A percentile compares a stretch with the other conserved stretches of the same genome.
These are phyloP conservation scores for Plantago elongata DNA, from an alignment of 257 asterid genomes.

Conservation along the genomic window DNA sequence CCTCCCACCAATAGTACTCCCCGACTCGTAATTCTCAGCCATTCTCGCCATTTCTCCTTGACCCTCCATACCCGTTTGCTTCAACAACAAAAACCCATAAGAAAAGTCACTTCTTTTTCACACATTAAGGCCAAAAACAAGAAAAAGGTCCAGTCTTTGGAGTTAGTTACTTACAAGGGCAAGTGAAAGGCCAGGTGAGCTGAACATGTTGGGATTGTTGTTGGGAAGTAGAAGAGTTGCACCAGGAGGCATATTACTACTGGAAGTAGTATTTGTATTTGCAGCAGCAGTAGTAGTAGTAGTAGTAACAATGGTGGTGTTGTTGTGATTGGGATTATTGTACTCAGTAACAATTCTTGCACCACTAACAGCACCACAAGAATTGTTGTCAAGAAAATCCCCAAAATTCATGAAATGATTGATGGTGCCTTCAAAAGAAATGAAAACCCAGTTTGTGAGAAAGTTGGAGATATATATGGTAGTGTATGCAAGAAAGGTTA, in stretches of 20 bases:
- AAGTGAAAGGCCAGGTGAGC: conserved; percentile 86
- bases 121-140: background rate
- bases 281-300: background rate
- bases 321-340: conserved; percentile 30
- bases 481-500: conserved; percentile 2
- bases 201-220: conserved; percentile 64
- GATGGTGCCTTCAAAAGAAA: conserved; percentile 9
- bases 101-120: conserved; percentile 1
- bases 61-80: conserved; percentile 84
- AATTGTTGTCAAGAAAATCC: conserved; percentile 69
- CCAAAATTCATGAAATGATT: conserved; percentile 83
- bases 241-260: conserved; percentile 39
- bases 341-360: conserved; percentile 53
- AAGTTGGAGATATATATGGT: conserved; percentile 9
- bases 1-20: conserved; percentile 40
- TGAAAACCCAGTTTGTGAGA: conserved; percentile 15
- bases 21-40: conserved; percentile 45
- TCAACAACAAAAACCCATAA: conserved; percentile 4
- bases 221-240: conserved; percentile 32
- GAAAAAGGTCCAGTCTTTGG: background rate
- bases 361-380: conserved; percentile 50
- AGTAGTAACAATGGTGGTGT: conserved; percentile 5
- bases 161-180: conserved; percentile 52
- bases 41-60: conserved; percentile 53
- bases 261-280: too few relatives aligned